Percentiles rank a stretch among this genome's conserved stretches.
Evolutionary conservation across 2,329 filamentous ascomycete genomes (phyloP).

Genomic region (Apiospora marii): DNA sequence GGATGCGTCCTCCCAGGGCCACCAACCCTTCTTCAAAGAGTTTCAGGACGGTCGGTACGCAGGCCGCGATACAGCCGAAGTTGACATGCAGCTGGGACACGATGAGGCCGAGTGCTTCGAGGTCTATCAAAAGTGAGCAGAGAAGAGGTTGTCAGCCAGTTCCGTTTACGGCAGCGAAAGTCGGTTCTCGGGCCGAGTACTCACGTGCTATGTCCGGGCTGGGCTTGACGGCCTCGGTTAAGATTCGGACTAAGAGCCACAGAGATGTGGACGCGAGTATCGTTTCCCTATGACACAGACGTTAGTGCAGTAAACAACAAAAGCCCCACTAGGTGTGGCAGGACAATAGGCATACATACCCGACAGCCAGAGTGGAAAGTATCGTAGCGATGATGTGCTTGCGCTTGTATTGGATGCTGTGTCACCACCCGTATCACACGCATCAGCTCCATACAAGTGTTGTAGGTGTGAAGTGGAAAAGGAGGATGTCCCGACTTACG

Average conservation of each 20-base stretch:
- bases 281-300: no score
- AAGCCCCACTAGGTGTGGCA: no score
- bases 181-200: no score
- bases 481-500: not conserved
- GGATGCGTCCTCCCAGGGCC: not conserved
- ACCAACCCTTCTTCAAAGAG: not conserved
- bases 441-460: no score
- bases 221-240: no score
- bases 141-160: not conserved
- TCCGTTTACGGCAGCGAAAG: no score
- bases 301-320: no score
- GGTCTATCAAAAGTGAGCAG: not conserved
- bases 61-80: constrained; percentile 3
- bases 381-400: not conserved
- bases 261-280: no score
- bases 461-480: not conserved
- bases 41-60: not conserved
- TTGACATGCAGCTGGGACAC: not conserved
- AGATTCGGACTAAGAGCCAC: no score
- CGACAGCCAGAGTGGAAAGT: not conserved
- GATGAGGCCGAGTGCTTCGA: not conserved
- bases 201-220: no score
- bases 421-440: no score
- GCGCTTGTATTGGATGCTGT: not conserved
- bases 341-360: no score